Evolutionary conservation across 2,329 filamentous ascomycete genomes (phyloP).

Genomic region (Aspergillus tamarii): DNA sequence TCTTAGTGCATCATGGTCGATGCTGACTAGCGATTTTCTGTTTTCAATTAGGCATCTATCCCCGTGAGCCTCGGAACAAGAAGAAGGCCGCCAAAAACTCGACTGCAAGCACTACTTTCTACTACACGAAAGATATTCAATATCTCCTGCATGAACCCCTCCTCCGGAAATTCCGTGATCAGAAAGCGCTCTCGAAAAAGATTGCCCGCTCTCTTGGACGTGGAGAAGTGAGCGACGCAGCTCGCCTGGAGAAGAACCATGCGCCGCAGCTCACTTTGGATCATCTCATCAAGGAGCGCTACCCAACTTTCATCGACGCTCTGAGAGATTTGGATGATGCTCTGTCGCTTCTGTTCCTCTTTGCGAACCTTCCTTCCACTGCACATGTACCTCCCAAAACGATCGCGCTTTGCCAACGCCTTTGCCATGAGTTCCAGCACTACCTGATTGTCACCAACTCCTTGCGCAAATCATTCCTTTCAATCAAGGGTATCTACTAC

Average conservation of each 20-base stretch:
- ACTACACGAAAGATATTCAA: slow-evolving; percentile 93
- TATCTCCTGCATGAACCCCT: slow-evolving; percentile 97
- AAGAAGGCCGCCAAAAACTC: slow-evolving; percentile 95
- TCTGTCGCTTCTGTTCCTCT: slow-evolving; percentile 94
- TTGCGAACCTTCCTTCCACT: slow-evolving; percentile 92
- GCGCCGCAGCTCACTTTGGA: slow-evolving; percentile 89
- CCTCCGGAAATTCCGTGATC: slow-evolving; percentile 91
- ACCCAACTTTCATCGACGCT: slow-evolving; percentile 94
- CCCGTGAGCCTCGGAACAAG: slow-evolving; percentile 92
- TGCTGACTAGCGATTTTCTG: slow-evolving; percentile 2
- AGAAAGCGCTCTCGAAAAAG: slow-evolving; percentile 97
- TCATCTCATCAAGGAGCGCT: slow-evolving; percentile 96
- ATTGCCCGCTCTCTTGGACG: slow-evolving; percentile 89
- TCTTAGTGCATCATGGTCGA: slow-evolving; percentile 20
- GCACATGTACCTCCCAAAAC: slow-evolving; percentile 90
- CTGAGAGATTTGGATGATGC: slow-evolving; percentile 95
- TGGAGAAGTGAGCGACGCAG: slow-evolving; percentile 86
- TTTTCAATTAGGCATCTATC: slow-evolving; percentile 73
- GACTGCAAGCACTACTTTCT: slow-evolving; percentile 89
- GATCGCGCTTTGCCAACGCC: slow-evolving; percentile 88
- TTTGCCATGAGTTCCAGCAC: slow-evolving; percentile 96
- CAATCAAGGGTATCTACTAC: slow-evolving; percentile 99
- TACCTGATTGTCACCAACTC: slow-evolving; percentile 92
- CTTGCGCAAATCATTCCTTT: slow-evolving; percentile 92
- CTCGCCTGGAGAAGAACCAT: slow-evolving; percentile 86